Base-by-base conservation (phyloP, 2,329 filamentous ascomycete species). In the Chalaropsis thielavioides region DNA sequence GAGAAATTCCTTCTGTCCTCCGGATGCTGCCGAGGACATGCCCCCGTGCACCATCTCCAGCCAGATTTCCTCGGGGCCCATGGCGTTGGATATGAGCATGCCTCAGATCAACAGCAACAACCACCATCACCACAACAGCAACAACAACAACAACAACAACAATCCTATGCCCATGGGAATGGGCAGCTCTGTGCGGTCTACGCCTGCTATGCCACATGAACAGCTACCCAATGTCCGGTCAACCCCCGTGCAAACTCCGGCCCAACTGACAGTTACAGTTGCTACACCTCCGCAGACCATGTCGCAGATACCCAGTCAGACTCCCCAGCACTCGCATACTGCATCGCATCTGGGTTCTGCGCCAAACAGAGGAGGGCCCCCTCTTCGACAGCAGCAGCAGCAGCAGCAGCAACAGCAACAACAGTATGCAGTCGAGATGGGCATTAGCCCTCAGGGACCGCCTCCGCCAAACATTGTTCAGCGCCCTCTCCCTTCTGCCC, bases 1-100 rank as follows among this genome's bases (percentile, higher is more conserved):
- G 24, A 77, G 83, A 7, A 83, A 84, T 68, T 86, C 83, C 17
- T 84, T 85, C 69, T 86, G 86, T 68, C 83, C 84, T 10, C 84
- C 84, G 1, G 83, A 86, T 22, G 74, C 76, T n/a, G 66, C 66
- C 13, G 66, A 67, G 19, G 66, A 67, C 15, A 67, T 67, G 66
- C 58, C 62, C 5, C 66, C 66, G 1, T 64, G 66, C 31, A 64
- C 66, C 7, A n/a, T 60, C 10, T 46, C 65, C 10, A 58, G 62
- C 10, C 62, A 64, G 31, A 62, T 67, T 24, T 41, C 60, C 6
- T 51, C 51, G 31, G 56, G 31, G 22, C 27, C 69, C 1, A 69
- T 69, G 19, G 67, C 62, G 3, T 64, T 62, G 15, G 69, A 69
- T 2, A 66, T 60, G 19, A 40, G 66, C 17, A 62, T 67, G 51